These are phyloP conservation scores for Apophysomyces ossiformis DNA, from an alignment of 371 early-diverging fungal species.

Conservation along the genomic window DNA sequence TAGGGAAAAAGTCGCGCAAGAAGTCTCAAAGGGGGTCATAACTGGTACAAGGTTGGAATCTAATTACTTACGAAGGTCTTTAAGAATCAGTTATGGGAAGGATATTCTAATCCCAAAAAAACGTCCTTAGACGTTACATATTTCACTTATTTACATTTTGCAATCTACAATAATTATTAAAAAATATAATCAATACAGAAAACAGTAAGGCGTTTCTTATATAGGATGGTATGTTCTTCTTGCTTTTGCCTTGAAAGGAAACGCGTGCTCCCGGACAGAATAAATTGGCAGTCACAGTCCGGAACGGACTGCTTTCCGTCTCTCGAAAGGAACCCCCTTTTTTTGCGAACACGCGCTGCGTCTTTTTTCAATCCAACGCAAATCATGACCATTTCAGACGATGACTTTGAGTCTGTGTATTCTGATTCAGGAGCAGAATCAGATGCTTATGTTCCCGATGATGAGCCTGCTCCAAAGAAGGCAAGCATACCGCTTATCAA, in stretches of 20 bases:
- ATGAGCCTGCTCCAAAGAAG: slow-evolving; percentile 6
- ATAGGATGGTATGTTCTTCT: too few relatives aligned
- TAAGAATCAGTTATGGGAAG: not conserved
- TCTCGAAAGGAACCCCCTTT: too few relatives aligned
- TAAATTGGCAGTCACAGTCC: not conserved
- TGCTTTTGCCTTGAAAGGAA: too few relatives aligned
- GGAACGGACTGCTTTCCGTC: not conserved
- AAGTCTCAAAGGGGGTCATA: slow-evolving; percentile 18
- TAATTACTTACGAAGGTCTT: not conserved
- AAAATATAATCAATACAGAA: too few relatives aligned
- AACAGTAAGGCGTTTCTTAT: too few relatives aligned
- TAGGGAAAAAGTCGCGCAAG: slow-evolving; percentile 49
- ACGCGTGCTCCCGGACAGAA: too few relatives aligned
- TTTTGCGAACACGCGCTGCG: not conserved
- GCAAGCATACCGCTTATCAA: not conserved
- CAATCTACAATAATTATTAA: too few relatives aligned
- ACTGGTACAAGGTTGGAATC: not conserved
- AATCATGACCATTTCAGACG: slow-evolving; percentile 3
- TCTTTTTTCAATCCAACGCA: not conserved
- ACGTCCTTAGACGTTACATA: too few relatives aligned
- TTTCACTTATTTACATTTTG: too few relatives aligned
- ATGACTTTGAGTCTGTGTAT: slow-evolving; percentile 5
- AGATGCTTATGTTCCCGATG: slow-evolving; percentile 7
- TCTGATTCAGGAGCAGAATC: slow-evolving; percentile 4
- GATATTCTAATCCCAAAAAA: too few relatives aligned